Evolutionary conservation across 2,329 filamentous ascomycete genomes (phyloP).

Genomic region (Diplocarpon rosae): DNA sequence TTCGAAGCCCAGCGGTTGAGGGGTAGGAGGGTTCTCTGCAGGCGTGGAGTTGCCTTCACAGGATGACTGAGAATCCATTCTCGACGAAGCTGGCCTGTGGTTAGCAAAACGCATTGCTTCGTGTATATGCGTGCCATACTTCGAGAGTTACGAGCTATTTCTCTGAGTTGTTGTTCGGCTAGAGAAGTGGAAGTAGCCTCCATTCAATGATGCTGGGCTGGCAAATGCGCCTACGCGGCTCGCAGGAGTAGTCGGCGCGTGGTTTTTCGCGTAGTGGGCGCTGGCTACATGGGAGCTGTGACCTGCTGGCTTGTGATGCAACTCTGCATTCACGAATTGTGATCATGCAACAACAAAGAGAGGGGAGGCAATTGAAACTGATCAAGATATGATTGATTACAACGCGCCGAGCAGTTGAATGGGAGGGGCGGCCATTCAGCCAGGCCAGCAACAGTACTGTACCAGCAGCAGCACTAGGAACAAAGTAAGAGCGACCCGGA

Average conservation of each 20-base stretch:
- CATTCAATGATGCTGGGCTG: too few species aligned
- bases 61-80: slow-evolving; percentile 22
- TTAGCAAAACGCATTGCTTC: not conserved
- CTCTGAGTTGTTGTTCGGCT: not conserved
- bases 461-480: not conserved
- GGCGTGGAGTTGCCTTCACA: slow-evolving; percentile 18
- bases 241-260: too few species aligned
- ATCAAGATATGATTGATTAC: too few species aligned
- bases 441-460: too few species aligned
- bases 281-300: too few species aligned
- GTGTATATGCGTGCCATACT: too few species aligned
- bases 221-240: not conserved
- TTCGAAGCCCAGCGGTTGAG: slow-evolving; percentile 14
- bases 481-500: not conserved
- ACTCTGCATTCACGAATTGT: too few species aligned
- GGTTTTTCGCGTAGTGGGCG: too few species aligned
- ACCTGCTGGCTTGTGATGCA: too few species aligned
- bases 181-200: not conserved
- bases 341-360: too few species aligned
- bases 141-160: not conserved
- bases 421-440: too few species aligned
- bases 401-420: too few species aligned
- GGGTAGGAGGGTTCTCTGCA: slow-evolving; percentile 15
- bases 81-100: not conserved
- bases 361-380: not conserved